Percentiles rank a stretch among this genome's conserved stretches.
Evolutionary conservation across 140 eudicot genomes (phyloP).

Genomic region (Erigeron philadelphicus): DNA sequence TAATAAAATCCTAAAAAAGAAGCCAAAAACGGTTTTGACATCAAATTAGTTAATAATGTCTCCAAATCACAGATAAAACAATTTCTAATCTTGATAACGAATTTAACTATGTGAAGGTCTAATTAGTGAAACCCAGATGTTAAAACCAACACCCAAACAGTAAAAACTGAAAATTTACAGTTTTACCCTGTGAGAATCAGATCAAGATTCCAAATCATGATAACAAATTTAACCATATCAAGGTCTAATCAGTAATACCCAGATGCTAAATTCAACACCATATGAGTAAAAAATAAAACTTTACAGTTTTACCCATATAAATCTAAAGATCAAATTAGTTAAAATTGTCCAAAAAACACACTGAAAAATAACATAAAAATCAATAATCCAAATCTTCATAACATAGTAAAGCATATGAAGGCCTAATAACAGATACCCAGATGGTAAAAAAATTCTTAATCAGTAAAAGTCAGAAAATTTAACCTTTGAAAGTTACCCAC

Average conservation of each 20-base stretch:
- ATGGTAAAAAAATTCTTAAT: constrained; percentile 13
- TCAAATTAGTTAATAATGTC: neutral
- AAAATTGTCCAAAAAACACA: neutral
- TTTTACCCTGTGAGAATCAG: neutral
- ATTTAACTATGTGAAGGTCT: constrained; percentile 9
- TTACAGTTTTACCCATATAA: too few species aligned
- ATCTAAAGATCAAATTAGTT: neutral
- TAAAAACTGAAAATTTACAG: neutral
- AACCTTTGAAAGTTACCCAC: constrained; percentile 27
- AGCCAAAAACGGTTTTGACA: neutral
- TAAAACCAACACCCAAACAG: constrained; percentile 4
- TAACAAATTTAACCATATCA: neutral
- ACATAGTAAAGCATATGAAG: constrained; percentile 10
- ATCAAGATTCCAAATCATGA: constrained; percentile 1
- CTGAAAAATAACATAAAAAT: neutral
- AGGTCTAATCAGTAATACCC: neutral
- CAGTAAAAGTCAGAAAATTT: neutral
- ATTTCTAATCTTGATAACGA: neutral
- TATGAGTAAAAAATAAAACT: neutral
- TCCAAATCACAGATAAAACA: neutral
- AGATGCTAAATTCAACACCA: constrained; percentile 12
- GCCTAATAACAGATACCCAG: constrained; percentile 20
- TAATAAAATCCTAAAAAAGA: too few species aligned
- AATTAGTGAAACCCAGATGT: constrained; percentile 21
- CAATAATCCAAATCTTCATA: neutral